Conservation (phyloP, 2,329 filamentous ascomycete species). For the Paramyrothecium sp. region DNA sequence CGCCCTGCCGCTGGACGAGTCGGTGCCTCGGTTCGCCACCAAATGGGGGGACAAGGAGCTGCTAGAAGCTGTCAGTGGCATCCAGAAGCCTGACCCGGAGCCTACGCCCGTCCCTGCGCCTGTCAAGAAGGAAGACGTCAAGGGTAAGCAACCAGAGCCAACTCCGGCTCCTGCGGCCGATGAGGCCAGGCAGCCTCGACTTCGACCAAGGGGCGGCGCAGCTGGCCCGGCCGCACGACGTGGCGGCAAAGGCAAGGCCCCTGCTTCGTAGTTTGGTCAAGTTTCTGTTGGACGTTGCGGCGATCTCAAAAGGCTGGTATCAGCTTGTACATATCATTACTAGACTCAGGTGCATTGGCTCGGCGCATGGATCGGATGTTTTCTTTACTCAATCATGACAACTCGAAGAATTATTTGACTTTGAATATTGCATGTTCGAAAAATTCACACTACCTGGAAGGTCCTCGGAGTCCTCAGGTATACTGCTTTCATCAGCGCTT, state of each 20-base stretch:
- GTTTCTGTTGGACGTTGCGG: background rate
- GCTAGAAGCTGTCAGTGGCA: constrained; percentile 45
- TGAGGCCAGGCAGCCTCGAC: constrained; percentile 24
- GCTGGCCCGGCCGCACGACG: constrained; percentile 20
- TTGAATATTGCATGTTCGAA: background rate
- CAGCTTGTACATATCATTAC: background rate
- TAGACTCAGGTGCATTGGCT: background rate
- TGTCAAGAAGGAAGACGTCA: constrained; percentile 23
- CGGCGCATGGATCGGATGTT: background rate
- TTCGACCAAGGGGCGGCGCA: constrained; percentile 21
- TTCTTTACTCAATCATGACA: no score
- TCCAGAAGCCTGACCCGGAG: constrained; percentile 30
- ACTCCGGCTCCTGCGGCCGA: constrained; percentile 12
- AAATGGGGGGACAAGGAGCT: constrained; percentile 44
- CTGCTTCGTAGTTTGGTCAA: background rate
- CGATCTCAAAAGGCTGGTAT: background rate
- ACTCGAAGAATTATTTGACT: background rate
- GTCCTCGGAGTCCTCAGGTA: background rate
- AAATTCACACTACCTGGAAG: background rate
- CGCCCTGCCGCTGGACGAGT: constrained; percentile 26
- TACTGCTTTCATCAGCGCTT: background rate
- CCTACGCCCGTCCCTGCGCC: constrained; percentile 11
- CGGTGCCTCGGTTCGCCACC: constrained; percentile 36
- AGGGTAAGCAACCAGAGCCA: constrained; percentile 12
- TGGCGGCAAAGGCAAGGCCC: constrained; percentile 22